phyloP scores from a whole-genome alignment of 257 asterid genomes.

The Schizonepeta tenuifolia region DNA sequence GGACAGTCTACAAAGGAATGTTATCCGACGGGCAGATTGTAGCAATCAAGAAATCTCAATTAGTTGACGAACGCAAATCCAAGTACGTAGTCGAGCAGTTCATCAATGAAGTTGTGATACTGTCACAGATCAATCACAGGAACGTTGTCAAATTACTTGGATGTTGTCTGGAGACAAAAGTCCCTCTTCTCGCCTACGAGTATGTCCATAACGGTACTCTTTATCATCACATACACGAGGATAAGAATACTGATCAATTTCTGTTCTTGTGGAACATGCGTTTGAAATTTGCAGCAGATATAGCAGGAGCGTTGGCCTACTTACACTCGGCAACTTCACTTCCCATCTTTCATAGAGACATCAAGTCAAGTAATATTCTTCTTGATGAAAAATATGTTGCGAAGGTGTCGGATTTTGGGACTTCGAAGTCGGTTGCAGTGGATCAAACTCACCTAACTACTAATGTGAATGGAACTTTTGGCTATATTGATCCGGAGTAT shows the following conservation, averaged over 20 bases:
- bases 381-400: constrained; percentile 30
- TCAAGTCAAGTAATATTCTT: constrained; percentile 39
- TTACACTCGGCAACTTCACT: constrained; percentile 30
- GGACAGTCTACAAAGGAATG: constrained; percentile 37
- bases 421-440: constrained; percentile 25
- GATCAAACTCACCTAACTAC: constrained; percentile 43
- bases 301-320: constrained; percentile 31
- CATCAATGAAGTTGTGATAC: constrained; percentile 35
- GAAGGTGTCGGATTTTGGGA: constrained; percentile 35
- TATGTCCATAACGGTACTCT: constrained; percentile 28
- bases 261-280: constrained; percentile 24
- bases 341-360: constrained; percentile 35
- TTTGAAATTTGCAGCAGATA: constrained; percentile 26
- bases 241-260: not conserved
- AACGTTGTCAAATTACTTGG: constrained; percentile 35
- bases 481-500: constrained; percentile 41
- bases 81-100: constrained; percentile 30
- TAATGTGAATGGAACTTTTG: constrained; percentile 39
- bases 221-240: constrained; percentile 19
- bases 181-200: constrained; percentile 30
- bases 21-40: constrained; percentile 27
- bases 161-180: constrained; percentile 27
- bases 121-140: constrained; percentile 36
- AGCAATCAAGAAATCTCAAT: constrained; percentile 31
- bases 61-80: constrained; percentile 25